A percentile compares a stretch with the other conserved stretches of the same genome.
These are phyloP conservation scores for Blastobotrys americana DNA, from an alignment of 805 yeast species.

Conservation along the genomic window DNA sequence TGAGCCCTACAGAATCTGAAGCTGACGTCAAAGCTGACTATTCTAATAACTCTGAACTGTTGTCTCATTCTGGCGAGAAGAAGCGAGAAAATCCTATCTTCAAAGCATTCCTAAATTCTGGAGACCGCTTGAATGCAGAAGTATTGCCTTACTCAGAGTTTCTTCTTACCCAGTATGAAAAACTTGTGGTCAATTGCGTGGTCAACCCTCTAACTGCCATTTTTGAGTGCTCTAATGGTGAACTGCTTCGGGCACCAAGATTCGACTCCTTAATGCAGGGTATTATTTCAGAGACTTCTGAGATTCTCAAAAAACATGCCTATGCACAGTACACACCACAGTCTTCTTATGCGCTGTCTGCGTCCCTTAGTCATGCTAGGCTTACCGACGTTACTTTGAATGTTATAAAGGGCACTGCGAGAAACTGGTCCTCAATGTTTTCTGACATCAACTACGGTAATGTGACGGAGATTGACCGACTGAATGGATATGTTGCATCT, in stretches of 20 bases:
- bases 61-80: background rate
- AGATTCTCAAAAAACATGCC: constrained; percentile 34
- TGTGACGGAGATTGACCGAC: constrained; percentile 72
- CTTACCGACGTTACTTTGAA: constrained; percentile 32
- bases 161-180: constrained; percentile 59
- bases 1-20: constrained; percentile 9
- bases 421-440: constrained; percentile 65
- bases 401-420: constrained; percentile 42
- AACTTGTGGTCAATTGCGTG: constrained; percentile 72
- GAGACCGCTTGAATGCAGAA: constrained; percentile 13
- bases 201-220: constrained; percentile 79
- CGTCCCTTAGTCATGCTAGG: constrained; percentile 24
- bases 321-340: constrained; percentile 16
- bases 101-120: constrained; percentile 9
- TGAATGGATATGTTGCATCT: constrained; percentile 70
- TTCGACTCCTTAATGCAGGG: constrained; percentile 32
- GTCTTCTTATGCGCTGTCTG: constrained; percentile 4
- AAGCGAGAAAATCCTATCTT: constrained; percentile 2
- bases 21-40: constrained; percentile 10
- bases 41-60: background rate
- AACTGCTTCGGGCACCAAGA: constrained; percentile 41
- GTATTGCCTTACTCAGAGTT: constrained; percentile 37
- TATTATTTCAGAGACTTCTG: constrained; percentile 42
- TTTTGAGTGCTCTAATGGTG: constrained; percentile 72
- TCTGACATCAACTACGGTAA: constrained; percentile 49